Conservation (phyloP, 306 rosid genomes). For the Casuarina equisetifolia region DNA sequence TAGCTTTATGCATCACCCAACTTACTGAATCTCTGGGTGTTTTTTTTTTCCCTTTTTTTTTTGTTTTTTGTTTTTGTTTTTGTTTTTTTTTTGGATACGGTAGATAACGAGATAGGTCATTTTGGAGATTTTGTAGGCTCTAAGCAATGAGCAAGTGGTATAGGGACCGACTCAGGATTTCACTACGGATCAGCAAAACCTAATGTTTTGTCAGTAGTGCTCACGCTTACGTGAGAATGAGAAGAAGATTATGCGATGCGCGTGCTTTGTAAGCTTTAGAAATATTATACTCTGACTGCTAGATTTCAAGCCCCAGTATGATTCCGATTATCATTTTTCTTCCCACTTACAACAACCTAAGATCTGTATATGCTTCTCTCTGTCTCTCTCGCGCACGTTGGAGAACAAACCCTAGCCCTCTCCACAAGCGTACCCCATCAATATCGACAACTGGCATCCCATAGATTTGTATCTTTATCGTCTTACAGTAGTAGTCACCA, state of each 20-base stretch:
- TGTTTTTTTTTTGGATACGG: too few relatives aligned
- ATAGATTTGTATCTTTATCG: slow-evolving; percentile 2
- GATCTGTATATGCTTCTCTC: slow-evolving; percentile 2
- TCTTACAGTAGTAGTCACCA: slow-evolving; percentile 25
- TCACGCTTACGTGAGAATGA: slow-evolving; percentile 56
- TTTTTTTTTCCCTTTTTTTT: too few relatives aligned
- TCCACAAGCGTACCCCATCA: slow-evolving; percentile 6
- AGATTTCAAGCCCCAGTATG: slow-evolving; percentile 45
- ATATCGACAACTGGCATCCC: slow-evolving; percentile 9
- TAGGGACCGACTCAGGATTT: neutral
- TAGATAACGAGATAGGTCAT: too few relatives aligned
- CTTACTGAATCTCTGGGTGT: too few relatives aligned
- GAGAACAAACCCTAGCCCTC: neutral
- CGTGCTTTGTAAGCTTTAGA: slow-evolving; percentile 45
- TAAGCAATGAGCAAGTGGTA: too few relatives aligned
- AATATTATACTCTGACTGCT: slow-evolving; percentile 13
- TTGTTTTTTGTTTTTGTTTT: too few relatives aligned
- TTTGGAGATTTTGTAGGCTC: too few relatives aligned
- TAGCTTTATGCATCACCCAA: too few relatives aligned
- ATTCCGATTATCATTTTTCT: slow-evolving; percentile 44
- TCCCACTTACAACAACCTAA: slow-evolving; percentile 47
- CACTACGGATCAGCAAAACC: neutral
- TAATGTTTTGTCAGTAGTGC: slow-evolving; percentile 15
- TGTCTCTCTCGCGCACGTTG: neutral
- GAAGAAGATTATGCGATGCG: slow-evolving; percentile 31